Percentiles rank a stretch among this genome's conserved stretches.
Evolutionary conservation across 2,329 filamentous ascomycete genomes (phyloP).

Genomic region (Aspergillus costaricaensis): DNA sequence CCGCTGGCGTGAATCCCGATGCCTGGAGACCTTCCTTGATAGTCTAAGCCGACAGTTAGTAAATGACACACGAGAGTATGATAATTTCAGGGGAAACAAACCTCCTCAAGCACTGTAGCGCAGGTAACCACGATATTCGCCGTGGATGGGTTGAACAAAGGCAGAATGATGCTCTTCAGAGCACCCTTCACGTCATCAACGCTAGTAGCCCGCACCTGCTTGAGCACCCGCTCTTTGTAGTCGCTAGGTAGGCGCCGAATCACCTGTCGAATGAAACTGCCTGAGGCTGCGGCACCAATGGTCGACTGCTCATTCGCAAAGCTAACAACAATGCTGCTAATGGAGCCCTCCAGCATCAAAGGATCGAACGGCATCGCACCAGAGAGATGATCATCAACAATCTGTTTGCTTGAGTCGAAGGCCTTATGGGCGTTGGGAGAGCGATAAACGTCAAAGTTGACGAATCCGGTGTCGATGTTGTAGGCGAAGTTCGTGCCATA

Average conservation of each 20-base stretch:
- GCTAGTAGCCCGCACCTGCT: constrained; percentile 72
- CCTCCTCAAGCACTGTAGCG: constrained; percentile 80
- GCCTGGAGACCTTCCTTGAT: constrained; percentile 73
- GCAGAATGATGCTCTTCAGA: constrained; percentile 73
- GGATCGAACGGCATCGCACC: constrained; percentile 74
- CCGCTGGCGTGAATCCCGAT: constrained; percentile 76
- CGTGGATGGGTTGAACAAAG: constrained; percentile 75
- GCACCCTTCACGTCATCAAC: constrained; percentile 74
- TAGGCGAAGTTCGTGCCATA: constrained; percentile 82
- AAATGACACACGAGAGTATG: constrained; percentile 3
- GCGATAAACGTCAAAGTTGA: constrained; percentile 85
- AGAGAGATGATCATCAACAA: constrained; percentile 72
- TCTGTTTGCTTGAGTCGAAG: constrained; percentile 72
- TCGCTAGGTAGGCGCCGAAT: constrained; percentile 73
- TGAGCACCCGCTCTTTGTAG: constrained; percentile 75
- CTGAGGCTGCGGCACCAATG: constrained; percentile 76
- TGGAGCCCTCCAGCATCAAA: constrained; percentile 82
- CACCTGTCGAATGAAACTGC: constrained; percentile 81
- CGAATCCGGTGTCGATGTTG: constrained; percentile 74
- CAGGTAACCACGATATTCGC: constrained; percentile 89
- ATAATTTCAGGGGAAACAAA: constrained; percentile 49
- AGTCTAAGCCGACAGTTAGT: constrained; percentile 53
- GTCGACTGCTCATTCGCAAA: constrained; percentile 89
- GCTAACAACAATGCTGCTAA: constrained; percentile 81
- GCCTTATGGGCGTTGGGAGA: constrained; percentile 88